phyloP scores from a whole-genome alignment of 2,329 filamentous ascomycete species.

The Nectriaceae sp. region DNA sequence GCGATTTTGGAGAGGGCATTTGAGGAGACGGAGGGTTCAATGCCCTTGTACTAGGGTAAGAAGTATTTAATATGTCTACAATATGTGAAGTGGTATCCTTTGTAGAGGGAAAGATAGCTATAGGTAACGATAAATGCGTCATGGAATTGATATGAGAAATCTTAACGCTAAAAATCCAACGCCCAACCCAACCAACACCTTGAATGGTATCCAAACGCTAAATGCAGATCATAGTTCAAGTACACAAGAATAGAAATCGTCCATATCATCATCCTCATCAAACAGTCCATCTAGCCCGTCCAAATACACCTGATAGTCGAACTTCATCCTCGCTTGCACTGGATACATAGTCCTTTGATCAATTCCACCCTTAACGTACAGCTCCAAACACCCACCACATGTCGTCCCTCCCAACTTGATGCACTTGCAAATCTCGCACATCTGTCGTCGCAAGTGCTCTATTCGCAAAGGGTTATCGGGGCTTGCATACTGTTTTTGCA shows the following conservation, averaged over 20 bases:
- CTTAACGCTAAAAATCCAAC: neutral
- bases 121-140: too few species aligned
- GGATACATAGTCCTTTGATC: slow-evolving; percentile 4
- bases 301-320: slow-evolving; percentile 4
- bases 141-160: too few species aligned
- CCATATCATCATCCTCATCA: neutral
- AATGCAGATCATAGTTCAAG: neutral
- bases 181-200: neutral
- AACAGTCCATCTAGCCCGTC: slow-evolving; percentile 10
- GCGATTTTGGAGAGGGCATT: slow-evolving; percentile 60
- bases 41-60: slow-evolving; percentile 29
- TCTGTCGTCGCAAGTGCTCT: slow-evolving; percentile 11
- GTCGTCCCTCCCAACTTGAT: slow-evolving; percentile 9
- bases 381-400: slow-evolving; percentile 18
- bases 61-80: neutral
- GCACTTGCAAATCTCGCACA: slow-evolving; percentile 18
- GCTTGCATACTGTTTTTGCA: slow-evolving; percentile 6
- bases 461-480: neutral
- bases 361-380: slow-evolving; percentile 14
- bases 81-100: too few species aligned
- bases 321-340: neutral
- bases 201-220: too few species aligned
- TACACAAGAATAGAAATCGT: neutral
- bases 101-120: too few species aligned
- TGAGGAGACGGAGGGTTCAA: slow-evolving; percentile 31